A percentile compares a stretch with the other conserved stretches of the same genome.
Evolutionary conservation across 2,329 filamentous ascomycete genomes (phyloP).

Genomic region (Aureobasidium sp.): DNA sequence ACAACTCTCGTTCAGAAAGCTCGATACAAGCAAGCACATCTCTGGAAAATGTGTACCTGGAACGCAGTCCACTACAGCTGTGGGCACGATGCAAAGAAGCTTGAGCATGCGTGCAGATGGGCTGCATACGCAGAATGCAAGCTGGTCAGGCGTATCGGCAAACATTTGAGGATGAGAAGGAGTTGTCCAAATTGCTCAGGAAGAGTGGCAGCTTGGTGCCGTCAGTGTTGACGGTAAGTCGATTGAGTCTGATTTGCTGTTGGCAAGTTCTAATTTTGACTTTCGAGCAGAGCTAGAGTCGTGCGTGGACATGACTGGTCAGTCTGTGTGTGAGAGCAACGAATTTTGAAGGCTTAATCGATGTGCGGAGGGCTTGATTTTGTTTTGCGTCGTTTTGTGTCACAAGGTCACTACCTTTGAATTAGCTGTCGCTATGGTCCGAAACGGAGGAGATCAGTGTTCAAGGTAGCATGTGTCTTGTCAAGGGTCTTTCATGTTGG

Average conservation of each 20-base stretch:
- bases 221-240: slow-evolving; percentile 2
- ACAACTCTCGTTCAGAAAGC: neutral
- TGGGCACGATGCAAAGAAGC: slow-evolving; percentile 3
- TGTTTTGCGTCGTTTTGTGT: neutral
- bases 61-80: slow-evolving; percentile 13
- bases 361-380: neutral
- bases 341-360: neutral
- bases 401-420: neutral
- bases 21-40: neutral
- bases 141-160: neutral
- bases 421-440: neutral
- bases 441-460: neutral
- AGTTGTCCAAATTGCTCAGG: slow-evolving; percentile 7
- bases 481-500: neutral
- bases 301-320: too few relatives aligned
- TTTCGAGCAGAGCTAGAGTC: neutral
- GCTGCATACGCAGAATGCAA: slow-evolving; percentile 9
- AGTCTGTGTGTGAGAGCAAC: neutral
- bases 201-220: slow-evolving; percentile 2
- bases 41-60: slow-evolving; percentile 3
- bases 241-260: neutral
- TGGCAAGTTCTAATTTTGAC: neutral
- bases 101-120: slow-evolving; percentile 1
- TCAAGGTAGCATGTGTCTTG: neutral
- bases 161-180: neutral